Base-by-base conservation (phyloP, 2,329 filamentous ascomycete species). In the Penicillium frequentans region DNA sequence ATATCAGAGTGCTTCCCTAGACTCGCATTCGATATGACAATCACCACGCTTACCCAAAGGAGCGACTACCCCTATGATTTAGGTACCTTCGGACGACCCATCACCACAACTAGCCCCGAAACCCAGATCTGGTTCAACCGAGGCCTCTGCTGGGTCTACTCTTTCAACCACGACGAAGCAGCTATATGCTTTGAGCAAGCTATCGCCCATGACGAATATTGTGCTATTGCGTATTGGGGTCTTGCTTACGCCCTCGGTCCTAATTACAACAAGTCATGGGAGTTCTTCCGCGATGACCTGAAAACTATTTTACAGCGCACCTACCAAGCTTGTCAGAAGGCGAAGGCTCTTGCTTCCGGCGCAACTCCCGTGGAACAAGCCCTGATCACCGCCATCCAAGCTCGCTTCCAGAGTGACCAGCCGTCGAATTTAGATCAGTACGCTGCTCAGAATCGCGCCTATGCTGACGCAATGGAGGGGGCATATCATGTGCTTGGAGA, bases 261-360 rank as follows among this genome's bases (percentile, higher is more conserved):
- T 3, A 92, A 93, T 67, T 88, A 90, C 72, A 90, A 93, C 75
- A 91, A 92, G 67, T 86, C 89, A 0, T 92, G 90, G 90, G 82
- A 85, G 27, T 80, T 85, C 24, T 91, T 92, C 62, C 87, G 89
- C 53, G 73, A 80, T 0, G 89, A 92, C 61, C 75, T 88, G 5
- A 71, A 77, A 11, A 71, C 33, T 1, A 63, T 80, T 0, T 75
- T 88, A 7, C 68, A 74, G 42, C 75, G 77, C 29, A 83, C 83
- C 5, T 76, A 81, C 54, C 55, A 69, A 14, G 81, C 82, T 0
- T 79, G 56, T 54, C 68, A 55, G 67, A 58, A 79, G 54, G 85
- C 84, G 1, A 74, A 74, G 42, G 63, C 70, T 2, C 63, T 73
- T 51, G 67, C 75, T 16, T 49, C 65, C 39, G 66, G 68, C 3